These are phyloP conservation scores for Ogataea ramenticola DNA, from an alignment of 805 yeast species.

Conservation along the genomic window DNA sequence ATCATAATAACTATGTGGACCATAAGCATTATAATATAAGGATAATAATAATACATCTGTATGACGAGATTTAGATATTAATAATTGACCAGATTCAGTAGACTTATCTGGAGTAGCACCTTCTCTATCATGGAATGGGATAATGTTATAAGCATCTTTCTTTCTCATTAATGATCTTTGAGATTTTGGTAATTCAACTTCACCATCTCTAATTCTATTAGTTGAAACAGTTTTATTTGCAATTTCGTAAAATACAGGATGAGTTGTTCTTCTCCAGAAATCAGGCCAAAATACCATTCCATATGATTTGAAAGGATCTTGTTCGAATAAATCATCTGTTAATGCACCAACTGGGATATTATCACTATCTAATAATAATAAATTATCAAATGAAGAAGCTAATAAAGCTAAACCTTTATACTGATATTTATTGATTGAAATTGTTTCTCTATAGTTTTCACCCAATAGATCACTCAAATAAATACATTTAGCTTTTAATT, in stretches of 20 bases:
- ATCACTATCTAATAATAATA: constrained; percentile 45
- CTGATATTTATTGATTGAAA: constrained; percentile 37
- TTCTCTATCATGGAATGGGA: constrained; percentile 44
- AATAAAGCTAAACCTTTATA: constrained; percentile 41
- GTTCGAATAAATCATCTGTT: constrained; percentile 44
- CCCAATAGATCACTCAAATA: constrained; percentile 45
- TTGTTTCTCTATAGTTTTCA: constrained; percentile 15
- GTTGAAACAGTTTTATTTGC: constrained; percentile 30
- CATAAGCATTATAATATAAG: constrained; percentile 45
- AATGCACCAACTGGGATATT: constrained; percentile 37
- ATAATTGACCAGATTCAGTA: constrained; percentile 50
- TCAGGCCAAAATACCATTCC: constrained; percentile 57
- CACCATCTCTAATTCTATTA: constrained; percentile 23
- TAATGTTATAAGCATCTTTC: constrained; percentile 11
- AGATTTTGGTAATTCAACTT: constrained; percentile 22
- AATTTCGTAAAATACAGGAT: constrained; percentile 40
- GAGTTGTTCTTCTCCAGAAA: constrained; percentile 50
- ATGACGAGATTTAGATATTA: constrained; percentile 43
- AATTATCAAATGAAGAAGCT: constrained; percentile 46
- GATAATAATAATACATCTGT: constrained; percentile 39
- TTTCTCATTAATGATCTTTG: constrained; percentile 2
- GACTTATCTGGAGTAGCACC: constrained; percentile 49
- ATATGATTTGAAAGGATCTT: constrained; percentile 44
- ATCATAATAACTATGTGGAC: constrained; percentile 41
- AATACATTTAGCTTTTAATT: constrained; percentile 54